Conservation (phyloP, 192 early-diverging fungal genomes). For the Entrophospora sp. region DNA sequence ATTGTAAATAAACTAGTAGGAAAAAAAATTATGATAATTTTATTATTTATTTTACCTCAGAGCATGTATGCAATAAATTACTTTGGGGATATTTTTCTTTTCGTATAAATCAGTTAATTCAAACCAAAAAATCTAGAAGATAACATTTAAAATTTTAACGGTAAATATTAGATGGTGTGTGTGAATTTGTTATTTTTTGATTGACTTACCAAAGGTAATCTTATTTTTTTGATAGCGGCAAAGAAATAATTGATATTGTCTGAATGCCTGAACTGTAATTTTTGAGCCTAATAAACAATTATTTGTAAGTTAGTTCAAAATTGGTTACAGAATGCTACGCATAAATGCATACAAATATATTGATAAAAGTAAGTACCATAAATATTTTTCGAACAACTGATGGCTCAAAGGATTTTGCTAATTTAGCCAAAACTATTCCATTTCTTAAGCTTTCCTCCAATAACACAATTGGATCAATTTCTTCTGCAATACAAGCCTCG, state of each 20-base stretch:
- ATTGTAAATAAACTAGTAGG: no score
- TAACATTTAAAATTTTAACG: no score
- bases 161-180: no score
- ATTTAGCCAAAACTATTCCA: constrained; percentile 84
- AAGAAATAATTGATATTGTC: constrained; percentile 98
- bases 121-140: constrained; percentile 81
- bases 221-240: constrained; percentile 62
- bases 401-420: constrained; percentile 79
- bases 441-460: constrained; percentile 90
- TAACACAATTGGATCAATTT: constrained; percentile 64
- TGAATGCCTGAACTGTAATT: constrained; percentile 88
- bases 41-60: constrained; percentile 48
- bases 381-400: constrained; percentile 81
- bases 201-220: constrained; percentile 74
- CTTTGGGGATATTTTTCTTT: constrained; percentile 98
- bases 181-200: no score
- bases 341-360: not conserved
- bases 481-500: constrained; percentile 80
- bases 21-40: no score
- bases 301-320: not conserved
- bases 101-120: constrained; percentile 97
- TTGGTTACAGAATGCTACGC: not conserved
- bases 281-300: constrained; percentile 45
- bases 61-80: constrained; percentile 97
- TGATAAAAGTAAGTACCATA: constrained; percentile 33